Percentiles rank a stretch among this genome's conserved stretches.
Conservation (phyloP, 2,329 filamentous ascomycete species). For the Aspergillus phoenicis region DNA sequence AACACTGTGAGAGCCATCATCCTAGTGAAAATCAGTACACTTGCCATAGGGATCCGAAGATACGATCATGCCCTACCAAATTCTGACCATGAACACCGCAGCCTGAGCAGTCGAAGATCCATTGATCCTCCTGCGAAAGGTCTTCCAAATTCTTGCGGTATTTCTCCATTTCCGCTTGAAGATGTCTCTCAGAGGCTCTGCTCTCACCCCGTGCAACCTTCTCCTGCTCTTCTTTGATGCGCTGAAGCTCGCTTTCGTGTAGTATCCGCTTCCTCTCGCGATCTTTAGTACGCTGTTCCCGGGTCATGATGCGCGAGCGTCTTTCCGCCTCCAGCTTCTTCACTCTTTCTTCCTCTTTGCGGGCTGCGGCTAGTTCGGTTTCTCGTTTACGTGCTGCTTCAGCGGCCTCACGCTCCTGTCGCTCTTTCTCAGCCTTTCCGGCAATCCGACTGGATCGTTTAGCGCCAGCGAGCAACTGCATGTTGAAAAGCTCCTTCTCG, state of each 20-base stretch:
- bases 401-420: conserved; percentile 68
- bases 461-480: conserved; percentile 87
- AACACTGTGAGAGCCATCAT: conserved; percentile 91
- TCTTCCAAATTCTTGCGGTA: conserved; percentile 75
- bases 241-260: conserved; percentile 80
- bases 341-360: conserved; percentile 60
- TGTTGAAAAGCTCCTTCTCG: conserved; percentile 75
- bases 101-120: conserved; percentile 88
- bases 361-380: conserved; percentile 65
- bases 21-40: conserved; percentile 49
- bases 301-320: conserved; percentile 76
- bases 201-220: conserved; percentile 57
- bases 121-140: conserved; percentile 76
- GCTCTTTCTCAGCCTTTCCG: conserved; percentile 75
- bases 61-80: conserved; percentile 46
- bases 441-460: conserved; percentile 92
- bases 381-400: conserved; percentile 70
- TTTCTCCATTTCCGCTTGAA: conserved; percentile 80
- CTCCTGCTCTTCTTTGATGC: conserved; percentile 74
- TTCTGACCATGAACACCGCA: conserved; percentile 90
- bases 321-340: conserved; percentile 73
- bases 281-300: conserved; percentile 83
- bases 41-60: neutral
- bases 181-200: conserved; percentile 74
- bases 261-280: conserved; percentile 80